Base-by-base conservation (phyloP, 139 green algal species). In the Ulvella scutata region DNA sequence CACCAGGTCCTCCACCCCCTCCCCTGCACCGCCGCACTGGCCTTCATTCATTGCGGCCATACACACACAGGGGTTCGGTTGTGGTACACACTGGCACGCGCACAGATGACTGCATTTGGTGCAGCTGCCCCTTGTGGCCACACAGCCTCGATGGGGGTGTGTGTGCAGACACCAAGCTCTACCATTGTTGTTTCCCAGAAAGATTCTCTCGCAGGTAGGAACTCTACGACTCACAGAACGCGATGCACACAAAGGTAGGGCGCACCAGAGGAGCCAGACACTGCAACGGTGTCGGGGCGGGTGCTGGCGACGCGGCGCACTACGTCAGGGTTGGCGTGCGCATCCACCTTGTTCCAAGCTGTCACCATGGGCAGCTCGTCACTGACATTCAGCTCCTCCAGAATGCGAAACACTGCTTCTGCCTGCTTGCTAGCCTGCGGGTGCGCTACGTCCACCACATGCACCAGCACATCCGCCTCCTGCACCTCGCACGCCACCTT, bases 311-410 rank as follows among this genome's bases (percentile, higher is more conserved):
- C 76, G 2, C 73, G 79, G 2, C 61, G 44, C 43, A 95, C 85
- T 43, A 86, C 79, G 0, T 83, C 85, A 3, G 87, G 88, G 59
- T 90, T 77, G 0, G 78, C 51, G 37, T 78, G 84, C 0, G 78
- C 76, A 72, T 97, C 93, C 6, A 92, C 79, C 87, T 98, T 98
- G 87, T 98, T 98, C 93, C 93, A 98, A 23, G 95, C 91, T 0
- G 86, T 93, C 3, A 97, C 31, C 4, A 90, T 43, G 3, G 93
- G 91, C 2, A 94, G 81, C 38, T 85, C 40, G 4, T n/a, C 51
- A 1, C 74, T 60, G 2, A 91, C 82, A 2, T 78, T 84, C 26
- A 96, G 74, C 38, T 96, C 88, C 20, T 86, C 77, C 3, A 97
- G 77, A 76, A 96, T 88, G 61, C 88, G 81, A 21, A 88, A 51